Conservation (phyloP, 331 rosid species). For the Telfairia occidentalis region DNA sequence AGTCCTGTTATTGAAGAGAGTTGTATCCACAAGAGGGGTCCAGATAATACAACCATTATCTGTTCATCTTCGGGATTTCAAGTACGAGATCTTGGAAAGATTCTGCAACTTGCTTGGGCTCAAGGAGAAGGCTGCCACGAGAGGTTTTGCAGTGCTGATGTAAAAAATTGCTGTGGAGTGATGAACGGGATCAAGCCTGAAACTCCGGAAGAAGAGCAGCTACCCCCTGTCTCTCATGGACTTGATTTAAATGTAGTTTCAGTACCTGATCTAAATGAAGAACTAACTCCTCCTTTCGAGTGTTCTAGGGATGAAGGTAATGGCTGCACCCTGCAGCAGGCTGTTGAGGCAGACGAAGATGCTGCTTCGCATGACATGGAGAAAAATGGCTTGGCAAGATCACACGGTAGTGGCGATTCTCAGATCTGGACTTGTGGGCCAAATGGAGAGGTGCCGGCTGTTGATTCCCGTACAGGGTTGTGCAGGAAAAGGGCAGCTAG, state of each 20-base stretch:
- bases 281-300: constrained; percentile 88
- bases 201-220: constrained; percentile 35
- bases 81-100: constrained; percentile 89
- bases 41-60: constrained; percentile 30
- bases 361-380: constrained; percentile 73
- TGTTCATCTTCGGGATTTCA: constrained; percentile 58
- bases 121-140: constrained; percentile 65
- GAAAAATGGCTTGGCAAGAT: constrained; percentile 59
- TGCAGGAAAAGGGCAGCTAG: constrained; percentile 63
- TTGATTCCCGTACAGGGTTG: constrained; percentile 54
- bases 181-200: constrained; percentile 42
- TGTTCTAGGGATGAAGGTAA: constrained; percentile 81
- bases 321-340: constrained; percentile 79
- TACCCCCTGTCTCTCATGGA: constrained; percentile 48
- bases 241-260: constrained; percentile 88
- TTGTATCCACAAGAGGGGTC: constrained; percentile 39
- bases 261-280: constrained; percentile 93
- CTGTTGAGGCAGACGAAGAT: constrained; percentile 83
- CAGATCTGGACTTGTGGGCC: constrained; percentile 66
- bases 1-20: constrained; percentile 27
- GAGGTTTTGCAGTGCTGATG: constrained; percentile 54
- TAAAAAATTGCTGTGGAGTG: constrained; percentile 50
- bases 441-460: constrained; percentile 69
- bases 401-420: constrained; percentile 86
- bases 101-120: constrained; percentile 68